Evolutionary conservation across 163 green algal genomes (phyloP).

Genomic region (Chlamydomonas reinhardtii): DNA sequence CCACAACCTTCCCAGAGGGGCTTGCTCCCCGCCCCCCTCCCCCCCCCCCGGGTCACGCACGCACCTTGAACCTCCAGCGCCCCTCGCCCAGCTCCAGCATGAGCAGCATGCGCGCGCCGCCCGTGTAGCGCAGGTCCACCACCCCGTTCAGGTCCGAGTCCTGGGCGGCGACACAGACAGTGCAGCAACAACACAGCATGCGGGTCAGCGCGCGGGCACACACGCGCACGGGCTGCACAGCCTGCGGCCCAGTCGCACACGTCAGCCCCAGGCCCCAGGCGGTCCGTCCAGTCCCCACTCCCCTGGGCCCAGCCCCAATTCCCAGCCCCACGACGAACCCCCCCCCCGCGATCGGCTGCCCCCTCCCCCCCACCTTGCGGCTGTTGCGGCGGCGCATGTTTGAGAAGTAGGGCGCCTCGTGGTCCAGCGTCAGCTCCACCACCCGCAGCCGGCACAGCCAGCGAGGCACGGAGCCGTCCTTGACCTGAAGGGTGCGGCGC

Average conservation of each 20-base stretch:
- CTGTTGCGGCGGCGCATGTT: slow-evolving; percentile 90
- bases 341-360: background rate
- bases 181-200: background rate
- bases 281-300: too few relatives aligned
- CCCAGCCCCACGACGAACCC: background rate
- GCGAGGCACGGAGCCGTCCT: slow-evolving; percentile 68
- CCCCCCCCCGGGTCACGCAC: background rate
- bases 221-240: too few relatives aligned
- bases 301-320: background rate
- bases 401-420: slow-evolving; percentile 92
- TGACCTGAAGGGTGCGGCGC: slow-evolving; percentile 23
- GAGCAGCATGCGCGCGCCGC: slow-evolving; percentile 93
- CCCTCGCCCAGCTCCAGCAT: slow-evolving; percentile 89
- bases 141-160: slow-evolving; percentile 90
- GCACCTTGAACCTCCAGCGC: slow-evolving; percentile 82
- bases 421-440: slow-evolving; percentile 94
- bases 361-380: slow-evolving; percentile 70
- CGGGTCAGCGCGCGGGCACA: too few relatives aligned
- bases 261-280: too few relatives aligned
- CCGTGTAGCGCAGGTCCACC: slow-evolving; percentile 93
- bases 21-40: too few relatives aligned
- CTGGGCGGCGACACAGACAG: slow-evolving; percentile 49
- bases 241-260: too few relatives aligned
- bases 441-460: slow-evolving; percentile 86
- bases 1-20: too few relatives aligned